Conservation (phyloP, 148 eudicot genomes). For the Dianthus caryophyllus region DNA sequence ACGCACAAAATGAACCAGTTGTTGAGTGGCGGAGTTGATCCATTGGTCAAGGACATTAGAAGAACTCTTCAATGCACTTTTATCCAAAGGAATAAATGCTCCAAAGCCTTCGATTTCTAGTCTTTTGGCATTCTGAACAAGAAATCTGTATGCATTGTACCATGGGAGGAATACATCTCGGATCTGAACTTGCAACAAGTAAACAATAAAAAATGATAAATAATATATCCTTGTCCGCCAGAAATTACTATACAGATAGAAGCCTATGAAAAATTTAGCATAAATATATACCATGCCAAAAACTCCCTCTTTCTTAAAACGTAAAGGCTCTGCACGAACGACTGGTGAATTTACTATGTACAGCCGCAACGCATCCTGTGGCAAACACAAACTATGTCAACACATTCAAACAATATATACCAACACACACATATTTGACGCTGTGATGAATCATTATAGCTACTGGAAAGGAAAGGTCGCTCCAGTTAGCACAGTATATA, state of each 20-base stretch:
- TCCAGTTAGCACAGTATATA: neutral
- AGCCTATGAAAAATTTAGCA: neutral
- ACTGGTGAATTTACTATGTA: conserved; percentile 95
- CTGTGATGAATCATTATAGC: neutral
- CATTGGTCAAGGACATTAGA: conserved; percentile 98
- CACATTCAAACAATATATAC: neutral
- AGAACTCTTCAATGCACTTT: conserved; percentile 48
- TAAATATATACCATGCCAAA: conserved; percentile 61
- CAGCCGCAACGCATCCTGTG: conserved; percentile 84
- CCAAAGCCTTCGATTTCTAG: conserved; percentile 84
- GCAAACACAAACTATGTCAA: neutral
- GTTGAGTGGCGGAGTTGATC: conserved; percentile 95
- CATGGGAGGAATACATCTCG: conserved; percentile 98
- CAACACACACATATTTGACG: neutral
- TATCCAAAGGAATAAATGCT: conserved; percentile 62
- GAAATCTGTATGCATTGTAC: conserved; percentile 98
- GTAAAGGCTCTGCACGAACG: conserved; percentile 95
- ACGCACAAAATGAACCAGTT: conserved; percentile 86
- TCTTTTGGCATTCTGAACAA: conserved; percentile 94
- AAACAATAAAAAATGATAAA: conserved; percentile 5
- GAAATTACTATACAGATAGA: neutral
- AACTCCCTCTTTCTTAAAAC: conserved; percentile 92
- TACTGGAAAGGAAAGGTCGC: neutral
- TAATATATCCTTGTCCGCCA: neutral
- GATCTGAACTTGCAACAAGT: conserved; percentile 41